Percentiles rank a stretch among this genome's conserved stretches.
These are phyloP conservation scores for Stephanodiscus triporus DNA, from an alignment of 108 stramenopile genomes.

Conservation along the genomic window DNA sequence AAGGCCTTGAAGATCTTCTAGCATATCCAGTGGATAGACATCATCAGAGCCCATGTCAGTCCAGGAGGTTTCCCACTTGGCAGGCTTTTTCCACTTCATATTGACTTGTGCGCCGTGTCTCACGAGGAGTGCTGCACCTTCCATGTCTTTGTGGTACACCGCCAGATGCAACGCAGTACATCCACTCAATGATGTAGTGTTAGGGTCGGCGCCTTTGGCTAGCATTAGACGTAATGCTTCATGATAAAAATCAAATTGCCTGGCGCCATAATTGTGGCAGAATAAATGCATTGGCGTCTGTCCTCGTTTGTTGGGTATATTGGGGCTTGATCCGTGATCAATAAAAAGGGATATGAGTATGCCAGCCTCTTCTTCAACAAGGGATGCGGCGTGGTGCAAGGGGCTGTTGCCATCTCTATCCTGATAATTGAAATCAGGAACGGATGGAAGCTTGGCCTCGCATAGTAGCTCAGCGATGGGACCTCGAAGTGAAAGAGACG, in stretches of 20 bases:
- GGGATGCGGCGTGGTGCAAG: constrained; percentile 78
- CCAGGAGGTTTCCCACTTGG: constrained; percentile 81
- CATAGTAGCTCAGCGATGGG: constrained; percentile 60
- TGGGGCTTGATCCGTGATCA: constrained; percentile 74
- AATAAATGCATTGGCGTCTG: constrained; percentile 85
- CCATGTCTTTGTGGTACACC: constrained; percentile 75
- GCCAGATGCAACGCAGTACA: constrained; percentile 84
- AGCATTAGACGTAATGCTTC: constrained; percentile 74
- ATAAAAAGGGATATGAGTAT: constrained; percentile 68
- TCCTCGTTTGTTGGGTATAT: constrained; percentile 69
- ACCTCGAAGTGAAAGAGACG: constrained; percentile 34
- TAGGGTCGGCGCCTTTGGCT: constrained; percentile 74
- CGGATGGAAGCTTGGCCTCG: constrained; percentile 39
- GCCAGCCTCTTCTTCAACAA: constrained; percentile 68
- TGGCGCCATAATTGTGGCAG: constrained; percentile 74
- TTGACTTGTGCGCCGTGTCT: constrained; percentile 74
- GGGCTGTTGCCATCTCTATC: constrained; percentile 88
- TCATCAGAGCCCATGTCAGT: constrained; percentile 69
- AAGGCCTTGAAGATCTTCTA: constrained; percentile 59
- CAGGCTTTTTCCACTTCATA: constrained; percentile 78
- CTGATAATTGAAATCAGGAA: constrained; percentile 78
- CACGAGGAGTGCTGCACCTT: constrained; percentile 73
- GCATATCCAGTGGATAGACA: constrained; percentile 80
- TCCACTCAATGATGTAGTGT: constrained; percentile 72
- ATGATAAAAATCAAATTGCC: constrained; percentile 63